Evolutionary conservation across 352 stramenopile species (phyloP).

Genomic region (Thalassiosira livingstoniorum): DNA sequence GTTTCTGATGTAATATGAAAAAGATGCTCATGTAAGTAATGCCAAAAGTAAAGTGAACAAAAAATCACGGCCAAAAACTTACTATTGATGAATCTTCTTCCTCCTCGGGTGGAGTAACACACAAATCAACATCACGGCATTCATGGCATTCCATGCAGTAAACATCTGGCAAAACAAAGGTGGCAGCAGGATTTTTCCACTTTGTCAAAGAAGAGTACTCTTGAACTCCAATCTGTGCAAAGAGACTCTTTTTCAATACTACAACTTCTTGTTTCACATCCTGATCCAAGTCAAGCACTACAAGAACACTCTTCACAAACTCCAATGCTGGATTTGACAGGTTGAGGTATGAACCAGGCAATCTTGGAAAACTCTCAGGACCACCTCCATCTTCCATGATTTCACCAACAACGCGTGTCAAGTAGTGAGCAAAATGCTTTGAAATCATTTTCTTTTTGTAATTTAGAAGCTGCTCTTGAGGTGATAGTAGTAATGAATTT

Average conservation of each 20-base stretch:
- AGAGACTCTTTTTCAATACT: conserved; percentile 91
- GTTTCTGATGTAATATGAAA: conserved; percentile 50
- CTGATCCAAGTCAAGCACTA: conserved; percentile 93
- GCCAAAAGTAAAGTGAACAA: conserved; percentile 52
- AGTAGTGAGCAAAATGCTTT: conserved; percentile 80
- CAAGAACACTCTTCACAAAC: conserved; percentile 95
- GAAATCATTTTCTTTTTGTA: conserved; percentile 85
- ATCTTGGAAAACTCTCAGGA: conserved; percentile 57
- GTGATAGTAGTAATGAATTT: conserved; percentile 36
- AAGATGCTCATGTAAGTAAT: conserved; percentile 5
- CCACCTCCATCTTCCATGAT: conserved; percentile 79
- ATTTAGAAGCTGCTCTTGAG: conserved; percentile 69
- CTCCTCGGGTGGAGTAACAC: conserved; percentile 91
- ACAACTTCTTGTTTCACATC: conserved; percentile 91
- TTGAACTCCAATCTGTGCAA: conserved; percentile 88
- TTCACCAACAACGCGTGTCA: conserved; percentile 81
- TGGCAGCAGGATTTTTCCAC: conserved; percentile 94
- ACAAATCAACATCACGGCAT: conserved; percentile 96
- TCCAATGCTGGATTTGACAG: conserved; percentile 93
- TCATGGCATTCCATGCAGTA: conserved; percentile 96
- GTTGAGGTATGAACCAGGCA: conserved; percentile 89
- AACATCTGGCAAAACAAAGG: conserved; percentile 95
- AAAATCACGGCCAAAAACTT: conserved; percentile 44
- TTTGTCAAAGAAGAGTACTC: conserved; percentile 89
- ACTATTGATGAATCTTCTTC: conserved; percentile 77